These are phyloP conservation scores for Benincasa hispida DNA, from an alignment of 306 rosid genomes.

Conservation along the genomic window DNA sequence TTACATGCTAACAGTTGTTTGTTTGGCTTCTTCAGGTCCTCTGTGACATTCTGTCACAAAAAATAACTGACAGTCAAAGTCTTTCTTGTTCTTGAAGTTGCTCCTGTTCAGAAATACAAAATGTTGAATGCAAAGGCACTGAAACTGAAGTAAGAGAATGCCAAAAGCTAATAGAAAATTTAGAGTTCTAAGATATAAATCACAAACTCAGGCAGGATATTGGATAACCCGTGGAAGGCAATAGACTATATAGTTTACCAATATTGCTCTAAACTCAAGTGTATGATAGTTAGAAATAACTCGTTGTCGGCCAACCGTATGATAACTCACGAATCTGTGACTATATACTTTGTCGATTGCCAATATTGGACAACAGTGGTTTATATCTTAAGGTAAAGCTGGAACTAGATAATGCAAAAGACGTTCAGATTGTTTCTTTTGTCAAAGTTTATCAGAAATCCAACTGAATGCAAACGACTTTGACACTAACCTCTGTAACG, in stretches of 20 bases:
- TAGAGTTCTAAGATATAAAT: neutral
- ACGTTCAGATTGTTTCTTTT: neutral
- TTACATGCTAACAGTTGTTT: neutral
- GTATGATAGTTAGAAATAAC: neutral
- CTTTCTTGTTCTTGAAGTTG: conserved; percentile 62
- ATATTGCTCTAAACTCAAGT: neutral
- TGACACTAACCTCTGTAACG: conserved; percentile 66
- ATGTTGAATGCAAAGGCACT: neutral
- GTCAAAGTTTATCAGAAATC: neutral
- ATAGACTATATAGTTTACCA: neutral
- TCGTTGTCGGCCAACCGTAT: neutral
- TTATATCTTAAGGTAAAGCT: neutral
- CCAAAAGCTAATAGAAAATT: neutral
- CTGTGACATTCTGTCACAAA: neutral
- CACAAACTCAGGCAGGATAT: neutral
- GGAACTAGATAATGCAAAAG: neutral
- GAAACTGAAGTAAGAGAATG: neutral
- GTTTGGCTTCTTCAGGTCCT: neutral
- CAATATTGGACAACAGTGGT: neutral
- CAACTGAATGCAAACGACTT: neutral
- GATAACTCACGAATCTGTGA: neutral
- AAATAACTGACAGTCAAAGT: conserved; percentile 12
- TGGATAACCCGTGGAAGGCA: neutral
- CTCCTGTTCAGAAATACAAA: conserved; percentile 29
- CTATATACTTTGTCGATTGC: neutral